Conservation (phyloP, 2,329 filamentous ascomycete species). For the Nigrospora oryzae region DNA sequence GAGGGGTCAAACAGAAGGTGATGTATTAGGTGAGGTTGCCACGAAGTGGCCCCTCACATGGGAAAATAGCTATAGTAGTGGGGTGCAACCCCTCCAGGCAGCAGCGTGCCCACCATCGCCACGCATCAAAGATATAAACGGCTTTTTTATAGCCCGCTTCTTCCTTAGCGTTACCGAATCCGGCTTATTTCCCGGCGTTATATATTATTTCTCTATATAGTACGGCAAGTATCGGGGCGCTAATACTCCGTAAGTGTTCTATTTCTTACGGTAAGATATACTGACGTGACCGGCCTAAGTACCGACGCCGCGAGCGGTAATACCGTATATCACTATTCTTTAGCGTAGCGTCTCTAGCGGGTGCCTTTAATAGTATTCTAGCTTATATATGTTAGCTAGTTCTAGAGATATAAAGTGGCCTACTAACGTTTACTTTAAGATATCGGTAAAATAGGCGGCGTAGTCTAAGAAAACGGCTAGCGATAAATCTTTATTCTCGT, state of each 20-base stretch:
- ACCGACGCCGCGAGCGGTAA: conserved; percentile 43
- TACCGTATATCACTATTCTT: conserved; percentile 50
- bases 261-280: neutral
- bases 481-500: conserved; percentile 54
- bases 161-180: conserved; percentile 47
- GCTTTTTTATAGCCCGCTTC: conserved; percentile 44
- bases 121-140: conserved; percentile 37
- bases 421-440: conserved; percentile 25
- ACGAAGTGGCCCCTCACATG: no score
- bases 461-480: conserved; percentile 45
- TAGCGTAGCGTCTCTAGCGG: conserved; percentile 43
- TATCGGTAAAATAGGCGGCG: conserved; percentile 43
- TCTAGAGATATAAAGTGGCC: neutral
- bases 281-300: conserved; percentile 28
- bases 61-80: no score
- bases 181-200: conserved; percentile 41
- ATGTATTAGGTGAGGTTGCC: no score
- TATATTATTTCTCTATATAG: conserved; percentile 43
- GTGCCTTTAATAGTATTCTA: conserved; percentile 47
- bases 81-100: no score
- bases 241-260: neutral
- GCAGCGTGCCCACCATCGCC: no score
- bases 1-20: no score
- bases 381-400: conserved; percentile 34
- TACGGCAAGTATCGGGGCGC: conserved; percentile 17